Conservation (phyloP, 176 grass and related monocot genomes). For the Oryza longistaminata region DNA sequence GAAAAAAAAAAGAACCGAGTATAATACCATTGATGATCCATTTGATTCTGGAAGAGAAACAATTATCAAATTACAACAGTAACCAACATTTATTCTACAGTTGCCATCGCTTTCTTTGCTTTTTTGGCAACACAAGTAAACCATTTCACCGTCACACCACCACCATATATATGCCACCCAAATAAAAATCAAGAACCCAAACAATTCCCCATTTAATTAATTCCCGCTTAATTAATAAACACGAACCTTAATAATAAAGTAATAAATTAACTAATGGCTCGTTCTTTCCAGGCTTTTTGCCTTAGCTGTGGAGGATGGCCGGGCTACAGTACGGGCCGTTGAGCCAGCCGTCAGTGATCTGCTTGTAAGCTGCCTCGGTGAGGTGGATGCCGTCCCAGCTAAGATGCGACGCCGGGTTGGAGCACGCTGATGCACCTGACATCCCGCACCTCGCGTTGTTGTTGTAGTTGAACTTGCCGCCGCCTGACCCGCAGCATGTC, state of each 20-base stretch:
- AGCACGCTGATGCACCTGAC: conserved; percentile 49
- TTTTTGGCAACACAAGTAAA: background rate
- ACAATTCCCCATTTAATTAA: background rate
- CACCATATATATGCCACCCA: background rate
- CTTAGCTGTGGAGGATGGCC: conserved; percentile 41
- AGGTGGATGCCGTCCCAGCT: conserved; percentile 90
- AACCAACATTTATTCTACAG: background rate
- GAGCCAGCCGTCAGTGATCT: conserved; percentile 69
- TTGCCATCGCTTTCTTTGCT: conserved; percentile 3
- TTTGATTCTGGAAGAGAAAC: background rate
- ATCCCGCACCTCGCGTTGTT: conserved; percentile 50
- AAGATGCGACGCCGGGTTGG: conserved; percentile 52
- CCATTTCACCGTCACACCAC: background rate
- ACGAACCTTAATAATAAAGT: background rate
- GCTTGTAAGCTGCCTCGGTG: conserved; percentile 60
- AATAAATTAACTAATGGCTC: background rate
- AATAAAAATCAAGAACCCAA: background rate
- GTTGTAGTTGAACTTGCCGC: conserved; percentile 67
- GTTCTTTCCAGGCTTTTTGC: background rate
- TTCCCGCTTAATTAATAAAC: background rate
- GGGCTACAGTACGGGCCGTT: conserved; percentile 55
- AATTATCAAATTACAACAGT: background rate
- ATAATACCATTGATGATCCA: background rate
- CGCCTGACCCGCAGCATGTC: conserved; percentile 60
- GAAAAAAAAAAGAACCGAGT: background rate